These are phyloP conservation scores for Dissophora globulifera DNA, from an alignment of 192 early-diverging fungal genomes.

Conservation along the genomic window DNA sequence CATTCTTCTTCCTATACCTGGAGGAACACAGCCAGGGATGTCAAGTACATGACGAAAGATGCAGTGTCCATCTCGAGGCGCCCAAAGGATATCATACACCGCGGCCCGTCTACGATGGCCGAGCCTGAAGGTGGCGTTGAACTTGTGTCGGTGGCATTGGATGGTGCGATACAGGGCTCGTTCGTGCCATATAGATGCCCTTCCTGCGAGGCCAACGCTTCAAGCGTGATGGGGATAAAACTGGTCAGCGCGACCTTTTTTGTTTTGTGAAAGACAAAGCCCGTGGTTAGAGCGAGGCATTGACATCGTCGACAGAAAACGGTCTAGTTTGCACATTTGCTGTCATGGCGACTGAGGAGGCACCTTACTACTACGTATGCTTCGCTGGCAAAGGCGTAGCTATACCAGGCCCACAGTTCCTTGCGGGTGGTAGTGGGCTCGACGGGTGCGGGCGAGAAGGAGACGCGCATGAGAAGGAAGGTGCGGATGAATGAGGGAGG, in stretches of 20 bases:
- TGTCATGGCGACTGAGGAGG: too few relatives aligned
- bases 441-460: constrained; percentile 38
- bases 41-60: constrained; percentile 55
- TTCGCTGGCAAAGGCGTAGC: constrained; percentile 56
- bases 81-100: constrained; percentile 54
- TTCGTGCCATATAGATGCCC: constrained; percentile 47
- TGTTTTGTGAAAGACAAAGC: too few relatives aligned
- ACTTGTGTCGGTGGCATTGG: constrained; percentile 4
- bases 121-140: neutral
- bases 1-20: constrained; percentile 42
- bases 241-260: constrained; percentile 52
- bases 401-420: constrained; percentile 53
- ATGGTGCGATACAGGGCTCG: constrained; percentile 22
- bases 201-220: constrained; percentile 43
- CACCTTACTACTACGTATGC: constrained; percentile 51
- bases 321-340: too few relatives aligned
- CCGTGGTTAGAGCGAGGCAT: neutral
- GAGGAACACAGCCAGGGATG: constrained; percentile 51
- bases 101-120: constrained; percentile 12
- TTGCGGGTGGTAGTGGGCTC: constrained; percentile 32
- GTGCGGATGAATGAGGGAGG: too few relatives aligned
- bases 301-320: too few relatives aligned
- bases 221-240: constrained; percentile 55
- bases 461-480: constrained; percentile 43
- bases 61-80: constrained; percentile 51